Evolutionary conservation across 2,329 filamentous ascomycete genomes (phyloP), one percentile per base, ranked within the genome.

Genomic region (Ophiostoma sp.): DNA sequence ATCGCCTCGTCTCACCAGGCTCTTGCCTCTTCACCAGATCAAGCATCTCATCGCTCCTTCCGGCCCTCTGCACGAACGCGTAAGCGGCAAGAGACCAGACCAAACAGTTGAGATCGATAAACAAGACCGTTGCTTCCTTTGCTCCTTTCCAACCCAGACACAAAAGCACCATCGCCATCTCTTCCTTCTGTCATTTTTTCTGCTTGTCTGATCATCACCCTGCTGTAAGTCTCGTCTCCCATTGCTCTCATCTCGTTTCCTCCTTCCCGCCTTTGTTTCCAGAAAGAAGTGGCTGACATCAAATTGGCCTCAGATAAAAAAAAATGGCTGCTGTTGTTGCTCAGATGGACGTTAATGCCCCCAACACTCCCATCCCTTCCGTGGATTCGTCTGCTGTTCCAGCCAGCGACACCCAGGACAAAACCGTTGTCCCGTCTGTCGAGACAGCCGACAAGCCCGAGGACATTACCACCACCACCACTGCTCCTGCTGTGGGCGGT

Each of bases 321-420:
- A 66, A 31, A 63, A 63, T 72, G 70, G 71, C 75, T 52, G n/a
- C 50, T 8, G 12, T 55, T 36, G n/a, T 36, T 55, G 50, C 50
- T 55, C 50, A 55, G 8, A 55, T 55, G 50, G 50, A 48, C 42
- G 42, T 15, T 15, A 48, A 48, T 2, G 19, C 15, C 15, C 15
- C 42, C 42, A 48, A 42, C 6, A 42, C 3, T 48, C 3, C 42
- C 42, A 3, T 3, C 25, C 11, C 25, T 11, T 31, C 52, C 22
- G 52, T 57, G 52, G 28, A n/a, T 15, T 15, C 25, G 22, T 3
- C 19, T 61, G 57, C 9, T 3, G 7, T 19, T 22, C 1, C 31
- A 1, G 19, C 57, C 11, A n/a, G n/a, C n/a, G 57, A n/a, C 15
- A 22, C 17, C 31, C 8, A 19, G 8, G 57, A 36, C 2, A 17